Base-by-base conservation (phyloP, 2,329 filamentous ascomycete species). In the Monascus ruber region DNA sequence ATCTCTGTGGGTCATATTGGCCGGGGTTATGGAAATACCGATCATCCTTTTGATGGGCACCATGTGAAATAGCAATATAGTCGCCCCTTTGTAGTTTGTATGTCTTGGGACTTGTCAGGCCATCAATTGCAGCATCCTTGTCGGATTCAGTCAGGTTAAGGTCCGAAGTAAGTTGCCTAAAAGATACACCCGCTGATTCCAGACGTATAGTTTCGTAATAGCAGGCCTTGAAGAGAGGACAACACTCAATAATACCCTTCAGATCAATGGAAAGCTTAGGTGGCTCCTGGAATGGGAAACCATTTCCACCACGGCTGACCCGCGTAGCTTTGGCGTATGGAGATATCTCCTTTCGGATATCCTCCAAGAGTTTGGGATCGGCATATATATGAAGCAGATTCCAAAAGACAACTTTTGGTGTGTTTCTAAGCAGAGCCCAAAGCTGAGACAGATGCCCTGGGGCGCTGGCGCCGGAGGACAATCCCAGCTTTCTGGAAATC, bases 351-450 rank as follows among this genome's bases (percentile, higher is more conserved):
- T 57, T 49, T 6, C 68, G 58, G 11, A 74, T 59, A 6, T 64
- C 56, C 9, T 59, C 48, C 11, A 69, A 48, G 9, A 73, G 57
- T 0, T 50, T 50, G 2, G 59, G 55, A 9, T 63, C 61, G 1
- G 63, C 54, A 39, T 66, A 62, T 31, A 74, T 62, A 36, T 69
- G 65, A 25, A 69, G 54, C 6, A 73, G 44, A 43, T 67, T 64
- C 70, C 71, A 74, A 49, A 71, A 73, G n/a, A 68, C 61, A 39
- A 76, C 53, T 4, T 65, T 62, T 37, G 69, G 69, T 4, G 69
- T 63, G 45, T 77, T 74, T 10, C 68, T 69, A 46, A 73, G 70
- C 50, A 72, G 59, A 6, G 71, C 71, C 73, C 73, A 77, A 24
- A 76, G 53, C 5, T 76, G 49, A n/a, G 63, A 63, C n/a, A 71